phyloP scores from a whole-genome alignment of 2,329 filamentous ascomycete genomes.

The Colletotrichum nymphaeae region DNA sequence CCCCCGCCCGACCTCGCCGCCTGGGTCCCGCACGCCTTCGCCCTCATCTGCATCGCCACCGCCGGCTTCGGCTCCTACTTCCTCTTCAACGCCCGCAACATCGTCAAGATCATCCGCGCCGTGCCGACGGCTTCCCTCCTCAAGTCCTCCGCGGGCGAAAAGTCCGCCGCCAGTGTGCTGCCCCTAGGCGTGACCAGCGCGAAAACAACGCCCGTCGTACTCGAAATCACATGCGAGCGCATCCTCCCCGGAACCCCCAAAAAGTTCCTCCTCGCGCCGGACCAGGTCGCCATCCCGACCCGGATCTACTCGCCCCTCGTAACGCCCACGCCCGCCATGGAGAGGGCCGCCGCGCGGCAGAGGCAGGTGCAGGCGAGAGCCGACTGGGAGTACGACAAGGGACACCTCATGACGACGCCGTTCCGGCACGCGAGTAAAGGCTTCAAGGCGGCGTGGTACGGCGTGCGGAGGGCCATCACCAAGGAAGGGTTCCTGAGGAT shows the following conservation, averaged over 20 bases:
- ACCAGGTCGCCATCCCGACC: conserved; percentile 49
- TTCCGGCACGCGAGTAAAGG: conserved; percentile 62
- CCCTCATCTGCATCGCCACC: conserved; percentile 69
- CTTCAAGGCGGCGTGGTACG: conserved; percentile 53
- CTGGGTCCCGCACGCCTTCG: conserved; percentile 70
- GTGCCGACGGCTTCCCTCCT: conserved; percentile 51
- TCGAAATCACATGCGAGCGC: conserved; percentile 65
- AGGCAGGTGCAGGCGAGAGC: conserved; percentile 52
- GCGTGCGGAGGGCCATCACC: conserved; percentile 62
- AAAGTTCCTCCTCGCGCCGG: conserved; percentile 52
- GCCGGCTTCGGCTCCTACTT: conserved; percentile 70
- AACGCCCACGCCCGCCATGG: conserved; percentile 39
- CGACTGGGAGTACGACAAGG: conserved; percentile 62
- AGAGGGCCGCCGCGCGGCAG: conserved; percentile 44
- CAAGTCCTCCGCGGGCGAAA: not conserved
- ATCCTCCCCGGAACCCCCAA: conserved; percentile 61
- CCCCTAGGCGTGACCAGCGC: conserved; percentile 30
- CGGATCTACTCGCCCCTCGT: conserved; percentile 45
- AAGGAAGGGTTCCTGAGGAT: conserved; percentile 68
- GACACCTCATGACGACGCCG: conserved; percentile 67
- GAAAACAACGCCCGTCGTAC: conserved; percentile 47
- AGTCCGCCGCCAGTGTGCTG: no score
- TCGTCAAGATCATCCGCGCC: conserved; percentile 69
- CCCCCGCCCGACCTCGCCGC: conserved; percentile 62
- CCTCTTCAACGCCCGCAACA: conserved; percentile 64